Evolutionary conservation across 2,329 filamentous ascomycete genomes (phyloP), one percentile per base, ranked within the genome.

Genomic region (Elsinoe batatas): DNA sequence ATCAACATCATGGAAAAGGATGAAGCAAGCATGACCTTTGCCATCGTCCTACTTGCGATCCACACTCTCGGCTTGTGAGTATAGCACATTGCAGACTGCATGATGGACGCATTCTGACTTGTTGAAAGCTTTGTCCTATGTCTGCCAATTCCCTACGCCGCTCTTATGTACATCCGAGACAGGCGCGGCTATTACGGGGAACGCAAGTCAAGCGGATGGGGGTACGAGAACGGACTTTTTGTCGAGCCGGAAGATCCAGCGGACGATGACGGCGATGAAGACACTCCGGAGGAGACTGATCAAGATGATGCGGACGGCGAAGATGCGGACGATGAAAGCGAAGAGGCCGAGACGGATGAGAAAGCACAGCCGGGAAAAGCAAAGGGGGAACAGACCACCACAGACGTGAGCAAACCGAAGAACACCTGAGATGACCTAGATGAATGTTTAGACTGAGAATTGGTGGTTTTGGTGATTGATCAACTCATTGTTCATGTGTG

Each of bases 31-130:
- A 15, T 42, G n/a, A 33, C 38, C 3, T 37, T 37, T 26, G 40
- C 40, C 5, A 37, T 46, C 5, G 12, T 55, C 32, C 12, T 38
- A 13, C 18, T 42, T n/a, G 53, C 40, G 22, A 30, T 55, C 6
- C 53, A 55, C 32, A 26, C 13, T 15, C 38, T 55, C 17, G 40
- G 38, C 30, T 37, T 55, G 53, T 55, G 32, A 38, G 53, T 55
- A 8, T 33, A 32, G 1, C n/a, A 26, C 12, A 11, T 26, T 17
- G 30, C 20, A 17, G 26, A n/a, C 18, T 38, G 32, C 8, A 17
- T 6, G 17, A 35, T 17, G 20, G n/a, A 38, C 30, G 2, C 36
- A 11, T 7, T 17, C 33, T 53, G 20, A 37, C 13, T 42, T 8
- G 18, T n/a, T 30, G 13, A 8, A 22, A 54, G 51, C 12, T 15